A percentile compares a stretch with the other conserved stretches of the same genome.
Evolutionary conservation across 2,329 filamentous ascomycete genomes (phyloP).

Genomic region (Neofusicoccum ribis): DNA sequence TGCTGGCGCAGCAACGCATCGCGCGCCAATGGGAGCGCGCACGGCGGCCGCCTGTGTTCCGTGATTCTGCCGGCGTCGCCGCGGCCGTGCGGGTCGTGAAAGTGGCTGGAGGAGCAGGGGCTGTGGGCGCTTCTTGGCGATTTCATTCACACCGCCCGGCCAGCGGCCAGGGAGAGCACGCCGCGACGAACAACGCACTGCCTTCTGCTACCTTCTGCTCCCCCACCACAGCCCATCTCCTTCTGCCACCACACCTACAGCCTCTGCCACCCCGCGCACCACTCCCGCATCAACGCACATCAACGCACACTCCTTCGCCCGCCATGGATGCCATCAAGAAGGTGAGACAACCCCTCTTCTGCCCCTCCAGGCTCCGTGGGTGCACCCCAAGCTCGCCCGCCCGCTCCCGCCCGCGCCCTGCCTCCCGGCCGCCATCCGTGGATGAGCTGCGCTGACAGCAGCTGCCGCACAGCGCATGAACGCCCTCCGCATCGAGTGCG

Average conservation of each 20-base stretch:
- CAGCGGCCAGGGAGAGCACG: slow-evolving; percentile 11
- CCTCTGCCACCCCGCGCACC: neutral
- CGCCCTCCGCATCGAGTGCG: slow-evolving; percentile 89
- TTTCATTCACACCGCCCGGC: no score
- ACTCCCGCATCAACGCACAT: neutral
- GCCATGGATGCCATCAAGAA: slow-evolving; percentile 47
- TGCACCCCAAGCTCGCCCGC: slow-evolving; percentile 12
- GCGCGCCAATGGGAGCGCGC: neutral
- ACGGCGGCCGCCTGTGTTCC: neutral
- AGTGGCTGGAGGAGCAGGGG: neutral
- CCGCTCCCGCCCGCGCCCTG: neutral
- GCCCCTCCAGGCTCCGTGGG: slow-evolving; percentile 23
- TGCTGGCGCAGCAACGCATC: neutral
- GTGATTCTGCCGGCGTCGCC: neutral
- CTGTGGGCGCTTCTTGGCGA: no score
- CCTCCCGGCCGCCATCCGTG: slow-evolving; percentile 25
- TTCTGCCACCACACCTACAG: neutral
- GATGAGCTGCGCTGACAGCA: slow-evolving; percentile 19
- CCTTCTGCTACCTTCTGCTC: slow-evolving; percentile 13
- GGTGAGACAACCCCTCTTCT: slow-evolving; percentile 32
- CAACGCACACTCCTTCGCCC: neutral
- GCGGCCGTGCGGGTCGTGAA: no score
- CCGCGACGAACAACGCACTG: slow-evolving; percentile 13
- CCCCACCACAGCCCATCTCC: slow-evolving; percentile 14
- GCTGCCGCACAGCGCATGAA: slow-evolving; percentile 75